phyloP scores from a whole-genome alignment of 148 eudicot species.

The Silene conica region DNA sequence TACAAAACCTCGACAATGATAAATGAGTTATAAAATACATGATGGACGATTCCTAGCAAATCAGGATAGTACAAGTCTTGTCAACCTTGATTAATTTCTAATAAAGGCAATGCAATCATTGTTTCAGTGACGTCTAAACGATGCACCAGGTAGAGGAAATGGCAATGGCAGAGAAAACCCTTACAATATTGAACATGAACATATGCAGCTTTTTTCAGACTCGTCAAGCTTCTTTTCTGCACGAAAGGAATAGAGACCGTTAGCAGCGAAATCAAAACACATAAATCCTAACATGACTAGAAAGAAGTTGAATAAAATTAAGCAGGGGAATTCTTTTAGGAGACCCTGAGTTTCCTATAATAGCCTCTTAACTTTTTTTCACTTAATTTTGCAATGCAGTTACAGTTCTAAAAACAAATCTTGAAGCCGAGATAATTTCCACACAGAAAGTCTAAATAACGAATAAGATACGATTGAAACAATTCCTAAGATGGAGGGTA shows the following conservation, averaged over 20 bases:
- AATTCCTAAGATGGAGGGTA: too few relatives aligned
- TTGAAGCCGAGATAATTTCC: too few relatives aligned
- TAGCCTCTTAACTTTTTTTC: too few relatives aligned
- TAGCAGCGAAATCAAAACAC: background rate
- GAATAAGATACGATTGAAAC: too few relatives aligned
- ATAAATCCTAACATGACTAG: background rate
- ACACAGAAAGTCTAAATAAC: too few relatives aligned
- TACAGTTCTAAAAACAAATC: too few relatives aligned
- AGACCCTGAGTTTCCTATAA: too few relatives aligned
- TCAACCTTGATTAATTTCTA: constrained; percentile 4
- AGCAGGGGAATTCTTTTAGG: too few relatives aligned
- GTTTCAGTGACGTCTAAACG: constrained; percentile 16
- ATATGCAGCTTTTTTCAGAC: constrained; percentile 40
- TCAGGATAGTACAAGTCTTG: constrained; percentile 6
- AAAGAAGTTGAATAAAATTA: background rate
- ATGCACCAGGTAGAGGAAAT: constrained; percentile 14
- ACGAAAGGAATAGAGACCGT: constrained; percentile 13
- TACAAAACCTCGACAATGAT: background rate
- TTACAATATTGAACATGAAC: constrained; percentile 70
- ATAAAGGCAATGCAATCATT: background rate
- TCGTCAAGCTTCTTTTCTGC: constrained; percentile 74
- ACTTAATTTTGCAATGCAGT: too few relatives aligned
- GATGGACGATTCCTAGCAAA: constrained; percentile 18
- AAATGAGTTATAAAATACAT: constrained; percentile 15
- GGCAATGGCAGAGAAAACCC: constrained; percentile 11